phyloP scores from a whole-genome alignment of 2,329 filamentous ascomycete species.

The Beauveria sp. region DNA sequence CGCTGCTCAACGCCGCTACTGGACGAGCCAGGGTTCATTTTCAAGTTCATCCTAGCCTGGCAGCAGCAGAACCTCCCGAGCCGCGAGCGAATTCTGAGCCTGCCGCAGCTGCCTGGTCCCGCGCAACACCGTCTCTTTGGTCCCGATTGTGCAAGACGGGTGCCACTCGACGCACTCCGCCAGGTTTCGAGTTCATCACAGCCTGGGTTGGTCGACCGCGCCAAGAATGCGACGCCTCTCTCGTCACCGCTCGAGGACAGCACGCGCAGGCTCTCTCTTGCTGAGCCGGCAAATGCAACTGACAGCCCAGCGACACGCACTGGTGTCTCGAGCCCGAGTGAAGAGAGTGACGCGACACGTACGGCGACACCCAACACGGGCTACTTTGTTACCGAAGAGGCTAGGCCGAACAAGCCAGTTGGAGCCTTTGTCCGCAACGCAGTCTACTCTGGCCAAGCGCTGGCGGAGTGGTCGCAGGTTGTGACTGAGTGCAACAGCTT shows the following conservation, averaged over 20 bases:
- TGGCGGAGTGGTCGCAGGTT: constrained; percentile 72
- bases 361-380: constrained; percentile 9
- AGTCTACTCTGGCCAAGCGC: constrained; percentile 61
- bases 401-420: constrained; percentile 38
- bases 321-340: constrained; percentile 15
- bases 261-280: constrained; percentile 17
- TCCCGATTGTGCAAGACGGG: constrained; percentile 18
- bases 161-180: constrained; percentile 21
- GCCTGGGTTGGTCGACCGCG: neutral
- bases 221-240: constrained; percentile 35
- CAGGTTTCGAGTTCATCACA: constrained; percentile 35
- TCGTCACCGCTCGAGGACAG: constrained; percentile 24
- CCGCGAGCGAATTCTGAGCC: constrained; percentile 55
- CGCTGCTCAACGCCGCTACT: constrained; percentile 47
- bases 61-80: constrained; percentile 46
- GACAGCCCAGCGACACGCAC: constrained; percentile 15
- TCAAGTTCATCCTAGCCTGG: constrained; percentile 69
- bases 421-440: constrained; percentile 38
- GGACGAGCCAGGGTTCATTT: constrained; percentile 54
- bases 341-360: constrained; percentile 13
- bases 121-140: constrained; percentile 57
- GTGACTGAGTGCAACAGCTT: constrained; percentile 76
- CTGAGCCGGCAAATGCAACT: constrained; percentile 11
- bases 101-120: constrained; percentile 61
- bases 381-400: constrained; percentile 12